A percentile compares a stretch with the other conserved stretches of the same genome.
Conservation (phyloP, 805 yeast species). For the Komagataella kurtzmanii region DNA sequence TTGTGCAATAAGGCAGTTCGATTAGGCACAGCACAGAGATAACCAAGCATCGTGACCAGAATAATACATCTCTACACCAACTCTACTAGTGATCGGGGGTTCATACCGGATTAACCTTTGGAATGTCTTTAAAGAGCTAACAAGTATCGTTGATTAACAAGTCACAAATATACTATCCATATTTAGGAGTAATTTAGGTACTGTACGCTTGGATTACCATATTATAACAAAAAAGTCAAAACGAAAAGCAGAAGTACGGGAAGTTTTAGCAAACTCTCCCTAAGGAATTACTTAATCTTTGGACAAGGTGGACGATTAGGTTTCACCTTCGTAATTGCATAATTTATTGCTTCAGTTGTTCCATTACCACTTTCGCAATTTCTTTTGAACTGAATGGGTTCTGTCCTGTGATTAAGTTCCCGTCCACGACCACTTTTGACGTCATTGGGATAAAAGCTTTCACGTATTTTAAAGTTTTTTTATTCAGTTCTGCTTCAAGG, state of each 20-base stretch:
- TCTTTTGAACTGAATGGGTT: conserved; percentile 25
- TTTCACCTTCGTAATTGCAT: too few species aligned
- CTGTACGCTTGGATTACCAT: too few species aligned
- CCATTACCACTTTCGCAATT: too few species aligned
- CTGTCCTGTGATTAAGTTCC: conserved; percentile 49
- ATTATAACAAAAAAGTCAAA: too few species aligned
- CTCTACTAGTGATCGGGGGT: conserved; percentile 10
- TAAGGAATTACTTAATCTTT: too few species aligned
- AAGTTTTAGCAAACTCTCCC: too few species aligned
- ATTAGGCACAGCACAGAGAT: background rate
- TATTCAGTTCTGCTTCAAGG: conserved; percentile 9
- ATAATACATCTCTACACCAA: background rate
- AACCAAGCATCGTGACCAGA: background rate
- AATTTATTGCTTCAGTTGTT: too few species aligned
- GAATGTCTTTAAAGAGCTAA: background rate
- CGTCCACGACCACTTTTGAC: conserved; percentile 33
- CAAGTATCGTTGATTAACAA: too few species aligned
- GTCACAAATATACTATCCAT: too few species aligned
- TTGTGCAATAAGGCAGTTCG: background rate
- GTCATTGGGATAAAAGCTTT: conserved; percentile 23
- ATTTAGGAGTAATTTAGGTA: too few species aligned
- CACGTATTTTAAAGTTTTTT: conserved; percentile 2
- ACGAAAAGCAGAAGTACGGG: too few species aligned
- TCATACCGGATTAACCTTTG: background rate
- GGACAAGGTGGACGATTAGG: too few species aligned